A percentile compares a stretch with the other conserved stretches of the same genome.
Conservation (phyloP, 768 basidiomycete genomes). For the Tylopilus sp. region DNA sequence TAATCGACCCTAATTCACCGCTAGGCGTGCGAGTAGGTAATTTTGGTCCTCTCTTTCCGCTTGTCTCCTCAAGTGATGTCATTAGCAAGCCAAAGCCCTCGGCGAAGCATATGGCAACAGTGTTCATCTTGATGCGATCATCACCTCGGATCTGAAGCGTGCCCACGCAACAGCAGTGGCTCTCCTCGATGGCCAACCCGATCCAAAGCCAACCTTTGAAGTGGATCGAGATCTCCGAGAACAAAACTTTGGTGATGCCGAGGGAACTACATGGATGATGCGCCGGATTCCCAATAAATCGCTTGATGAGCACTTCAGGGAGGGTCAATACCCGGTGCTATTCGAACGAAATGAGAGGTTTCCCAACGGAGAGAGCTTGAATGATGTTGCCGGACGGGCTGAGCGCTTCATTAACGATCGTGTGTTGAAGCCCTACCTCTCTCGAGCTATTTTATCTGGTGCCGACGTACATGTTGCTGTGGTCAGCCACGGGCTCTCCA, state of each 20-base stretch:
- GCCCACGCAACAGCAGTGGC: slow-evolving; percentile 60
- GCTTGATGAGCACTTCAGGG: slow-evolving; percentile 46
- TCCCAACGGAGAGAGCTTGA: slow-evolving; percentile 67
- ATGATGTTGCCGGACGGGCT: slow-evolving; percentile 60
- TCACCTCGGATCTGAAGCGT: slow-evolving; percentile 66
- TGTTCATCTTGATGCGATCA: slow-evolving; percentile 51
- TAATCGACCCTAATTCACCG: slow-evolving; percentile 4
- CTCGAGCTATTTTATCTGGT: slow-evolving; percentile 38
- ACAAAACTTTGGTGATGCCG: slow-evolving; percentile 67
- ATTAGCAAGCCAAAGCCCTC: slow-evolving; percentile 65
- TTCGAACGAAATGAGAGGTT: slow-evolving; percentile 48
- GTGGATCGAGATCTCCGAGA: slow-evolving; percentile 57
- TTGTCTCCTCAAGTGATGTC: neutral
- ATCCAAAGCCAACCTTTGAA: slow-evolving; percentile 45
- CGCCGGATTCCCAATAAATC: slow-evolving; percentile 27
- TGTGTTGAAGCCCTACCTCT: slow-evolving; percentile 52
- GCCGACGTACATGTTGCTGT: slow-evolving; percentile 53
- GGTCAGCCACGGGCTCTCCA: slow-evolving; percentile 75
- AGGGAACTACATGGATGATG: slow-evolving; percentile 51
- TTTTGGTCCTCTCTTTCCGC: neutral
- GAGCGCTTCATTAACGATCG: slow-evolving; percentile 47
- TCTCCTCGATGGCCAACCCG: slow-evolving; percentile 45
- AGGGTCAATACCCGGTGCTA: slow-evolving; percentile 51
- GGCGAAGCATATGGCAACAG: slow-evolving; percentile 49
- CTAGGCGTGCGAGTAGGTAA: slow-evolving; percentile 53